Percentiles rank a stretch among this genome's conserved stretches.
phyloP scores from a whole-genome alignment of 495 filamentous ascomycete genomes.

The Hypoxylon intermedium region DNA sequence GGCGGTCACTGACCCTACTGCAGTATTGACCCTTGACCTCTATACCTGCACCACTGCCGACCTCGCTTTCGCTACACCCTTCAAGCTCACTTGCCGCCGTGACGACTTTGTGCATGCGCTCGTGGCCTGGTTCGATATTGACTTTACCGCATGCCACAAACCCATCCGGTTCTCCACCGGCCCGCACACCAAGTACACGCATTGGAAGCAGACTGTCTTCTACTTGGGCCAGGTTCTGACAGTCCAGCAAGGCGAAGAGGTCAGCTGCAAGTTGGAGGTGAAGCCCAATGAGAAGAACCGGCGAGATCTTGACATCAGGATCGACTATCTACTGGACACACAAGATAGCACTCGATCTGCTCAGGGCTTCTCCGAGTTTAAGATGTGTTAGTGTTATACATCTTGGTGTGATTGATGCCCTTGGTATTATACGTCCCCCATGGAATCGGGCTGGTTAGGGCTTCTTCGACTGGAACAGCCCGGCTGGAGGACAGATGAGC shows the following conservation, averaged over 20 bases:
- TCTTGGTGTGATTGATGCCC: background rate
- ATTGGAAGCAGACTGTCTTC: constrained; percentile 96
- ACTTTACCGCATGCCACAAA: constrained; percentile 94
- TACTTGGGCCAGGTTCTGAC: constrained; percentile 85
- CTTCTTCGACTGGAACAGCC: constrained; percentile 1
- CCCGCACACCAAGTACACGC: constrained; percentile 88
- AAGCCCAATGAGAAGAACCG: constrained; percentile 93
- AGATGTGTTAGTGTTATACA: constrained; percentile 70
- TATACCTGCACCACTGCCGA: constrained; percentile 71
- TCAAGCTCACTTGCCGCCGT: constrained; percentile 72
- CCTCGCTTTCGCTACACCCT: constrained; percentile 69
- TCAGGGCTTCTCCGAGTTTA: constrained; percentile 78
- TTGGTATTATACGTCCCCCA: constrained; percentile 4
- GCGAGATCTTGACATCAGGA: constrained; percentile 89
- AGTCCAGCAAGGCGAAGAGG: constrained; percentile 76
- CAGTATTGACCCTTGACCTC: constrained; percentile 73
- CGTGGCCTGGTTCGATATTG: constrained; percentile 98
- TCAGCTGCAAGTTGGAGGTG: constrained; percentile 76
- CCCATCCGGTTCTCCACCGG: constrained; percentile 84
- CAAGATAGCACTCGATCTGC: constrained; percentile 71
- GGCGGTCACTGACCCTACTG: constrained; percentile 74
- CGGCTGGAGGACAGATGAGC: background rate
- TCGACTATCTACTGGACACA: constrained; percentile 82
- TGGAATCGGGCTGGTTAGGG: background rate
- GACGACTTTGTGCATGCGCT: constrained; percentile 94